These are phyloP conservation scores for Zostera marina DNA, from an alignment of 116 monocot genomes.

Conservation along the genomic window DNA sequence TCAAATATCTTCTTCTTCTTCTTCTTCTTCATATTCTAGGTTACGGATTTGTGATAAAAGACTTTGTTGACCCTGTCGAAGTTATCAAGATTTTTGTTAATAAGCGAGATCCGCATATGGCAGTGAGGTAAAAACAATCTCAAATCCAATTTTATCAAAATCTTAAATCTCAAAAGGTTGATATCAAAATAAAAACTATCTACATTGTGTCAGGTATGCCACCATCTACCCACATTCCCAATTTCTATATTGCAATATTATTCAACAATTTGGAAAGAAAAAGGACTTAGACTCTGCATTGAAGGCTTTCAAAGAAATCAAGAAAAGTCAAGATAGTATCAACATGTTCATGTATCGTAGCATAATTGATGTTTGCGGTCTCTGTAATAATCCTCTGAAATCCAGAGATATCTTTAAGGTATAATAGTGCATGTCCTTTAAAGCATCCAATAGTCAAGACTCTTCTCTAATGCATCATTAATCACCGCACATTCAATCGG, in stretches of 20 bases:
- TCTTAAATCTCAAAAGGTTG: background rate
- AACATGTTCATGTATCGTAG: slow-evolving; percentile 74
- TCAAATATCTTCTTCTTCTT: background rate
- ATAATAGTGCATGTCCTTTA: too few relatives aligned
- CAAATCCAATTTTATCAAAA: background rate
- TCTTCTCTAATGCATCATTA: too few relatives aligned
- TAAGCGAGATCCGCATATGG: slow-evolving; percentile 37
- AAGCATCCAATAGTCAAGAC: too few relatives aligned
- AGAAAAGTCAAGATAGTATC: slow-evolving; percentile 38
- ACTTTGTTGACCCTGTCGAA: slow-evolving; percentile 36
- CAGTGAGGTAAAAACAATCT: slow-evolving; percentile 30
- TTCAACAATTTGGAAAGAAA: slow-evolving; percentile 79
- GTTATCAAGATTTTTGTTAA: slow-evolving; percentile 46
- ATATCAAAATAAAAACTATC: background rate
- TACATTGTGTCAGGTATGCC: slow-evolving; percentile 46
- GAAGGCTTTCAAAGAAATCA: slow-evolving; percentile 44
- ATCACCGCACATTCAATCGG: too few relatives aligned
- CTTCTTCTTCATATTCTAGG: slow-evolving; percentile 24
- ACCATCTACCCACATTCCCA: slow-evolving; percentile 58
- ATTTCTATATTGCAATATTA: slow-evolving; percentile 51
- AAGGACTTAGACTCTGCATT: slow-evolving; percentile 43
- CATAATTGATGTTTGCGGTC: slow-evolving; percentile 80
- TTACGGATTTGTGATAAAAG: slow-evolving; percentile 36
- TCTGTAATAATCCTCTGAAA: slow-evolving; percentile 53
- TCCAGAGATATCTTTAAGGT: slow-evolving; percentile 70